Conservation (phyloP, 2,329 filamentous ascomycete species). For the Ascocoryne sarcoides region DNA sequence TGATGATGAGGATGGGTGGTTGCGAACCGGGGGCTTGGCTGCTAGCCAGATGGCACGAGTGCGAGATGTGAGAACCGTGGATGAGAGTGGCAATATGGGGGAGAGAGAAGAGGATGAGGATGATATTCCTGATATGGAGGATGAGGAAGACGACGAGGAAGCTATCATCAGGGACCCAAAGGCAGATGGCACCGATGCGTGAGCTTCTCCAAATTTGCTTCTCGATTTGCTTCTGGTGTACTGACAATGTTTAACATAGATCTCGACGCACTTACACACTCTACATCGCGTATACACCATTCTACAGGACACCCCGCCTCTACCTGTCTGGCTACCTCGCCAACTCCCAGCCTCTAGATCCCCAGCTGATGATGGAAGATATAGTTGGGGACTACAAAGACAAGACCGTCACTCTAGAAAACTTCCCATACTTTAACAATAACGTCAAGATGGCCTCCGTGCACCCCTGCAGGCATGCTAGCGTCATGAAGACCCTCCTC, state of each 20-base stretch:
- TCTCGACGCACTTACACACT: constrained; percentile 90
- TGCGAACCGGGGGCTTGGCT: constrained; percentile 73
- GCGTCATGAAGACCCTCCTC: constrained; percentile 95
- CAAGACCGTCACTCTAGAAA: constrained; percentile 96
- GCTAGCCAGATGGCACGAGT: constrained; percentile 69
- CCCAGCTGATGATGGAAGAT: constrained; percentile 88
- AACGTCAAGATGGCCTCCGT: constrained; percentile 93
- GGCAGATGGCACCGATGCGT: constrained; percentile 25
- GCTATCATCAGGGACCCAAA: constrained; percentile 79
- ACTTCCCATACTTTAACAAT: constrained; percentile 90
- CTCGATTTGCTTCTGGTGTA: not conserved
- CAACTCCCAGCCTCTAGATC: constrained; percentile 70
- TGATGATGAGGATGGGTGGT: constrained; percentile 78
- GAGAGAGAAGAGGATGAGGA: constrained; percentile 64
- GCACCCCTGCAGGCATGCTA: constrained; percentile 94
- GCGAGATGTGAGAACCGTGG: constrained; percentile 76
- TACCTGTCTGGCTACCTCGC: constrained; percentile 87
- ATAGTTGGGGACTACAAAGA: constrained; percentile 95
- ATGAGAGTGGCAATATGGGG: constrained; percentile 74
- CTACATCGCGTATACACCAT: constrained; percentile 96
- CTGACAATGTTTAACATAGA: constrained; percentile 35
- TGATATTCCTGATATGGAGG: constrained; percentile 97
- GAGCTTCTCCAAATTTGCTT: constrained; percentile 6
- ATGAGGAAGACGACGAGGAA: constrained; percentile 87
- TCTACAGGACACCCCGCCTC: constrained; percentile 90